phyloP scores from a whole-genome alignment of 208 protist genomes.

The Leishmania martiniquensis region DNA sequence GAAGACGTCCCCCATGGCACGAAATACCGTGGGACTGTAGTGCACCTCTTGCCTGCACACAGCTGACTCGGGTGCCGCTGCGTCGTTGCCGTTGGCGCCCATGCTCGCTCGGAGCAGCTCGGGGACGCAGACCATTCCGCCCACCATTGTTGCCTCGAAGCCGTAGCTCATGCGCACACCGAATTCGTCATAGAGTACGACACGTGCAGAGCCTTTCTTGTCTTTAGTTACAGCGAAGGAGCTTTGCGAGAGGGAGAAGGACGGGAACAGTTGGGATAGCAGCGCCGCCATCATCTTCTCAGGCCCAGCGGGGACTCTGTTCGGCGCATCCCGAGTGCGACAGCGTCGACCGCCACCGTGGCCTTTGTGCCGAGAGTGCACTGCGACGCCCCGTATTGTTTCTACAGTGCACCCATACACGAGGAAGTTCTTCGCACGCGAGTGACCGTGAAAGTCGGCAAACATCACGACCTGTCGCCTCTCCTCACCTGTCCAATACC shows the following conservation, averaged over 20 bases:
- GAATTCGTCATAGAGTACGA: slow-evolving; percentile 93
- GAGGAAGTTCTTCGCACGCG: slow-evolving; percentile 94
- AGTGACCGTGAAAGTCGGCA: slow-evolving; percentile 96
- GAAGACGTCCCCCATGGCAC: slow-evolving; percentile 33
- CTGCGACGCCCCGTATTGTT: slow-evolving; percentile 28
- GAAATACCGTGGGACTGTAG: slow-evolving; percentile 28
- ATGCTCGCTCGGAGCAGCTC: slow-evolving; percentile 15
- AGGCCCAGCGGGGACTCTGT: slow-evolving; percentile 25
- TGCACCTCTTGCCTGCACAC: slow-evolving; percentile 22
- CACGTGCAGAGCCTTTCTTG: slow-evolving; percentile 89
- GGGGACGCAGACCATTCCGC: slow-evolving; percentile 44
- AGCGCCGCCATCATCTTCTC: slow-evolving; percentile 85
- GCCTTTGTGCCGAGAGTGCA: neutral
- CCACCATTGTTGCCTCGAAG: slow-evolving; percentile 95
- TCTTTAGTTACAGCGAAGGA: slow-evolving; percentile 90
- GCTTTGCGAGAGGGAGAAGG: slow-evolving; percentile 77
- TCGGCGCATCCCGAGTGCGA: slow-evolving; percentile 9
- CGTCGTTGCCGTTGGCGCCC: neutral
- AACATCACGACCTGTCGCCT: slow-evolving; percentile 86
- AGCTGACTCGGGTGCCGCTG: neutral
- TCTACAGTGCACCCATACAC: slow-evolving; percentile 93
- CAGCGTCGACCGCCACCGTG: neutral
- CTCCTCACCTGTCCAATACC: slow-evolving; percentile 67
- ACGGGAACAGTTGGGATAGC: slow-evolving; percentile 53
- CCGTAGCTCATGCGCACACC: slow-evolving; percentile 95